Base-by-base conservation (phyloP, 371 early-diverging fungal genomes). In the Mucor saturninus region DNA sequence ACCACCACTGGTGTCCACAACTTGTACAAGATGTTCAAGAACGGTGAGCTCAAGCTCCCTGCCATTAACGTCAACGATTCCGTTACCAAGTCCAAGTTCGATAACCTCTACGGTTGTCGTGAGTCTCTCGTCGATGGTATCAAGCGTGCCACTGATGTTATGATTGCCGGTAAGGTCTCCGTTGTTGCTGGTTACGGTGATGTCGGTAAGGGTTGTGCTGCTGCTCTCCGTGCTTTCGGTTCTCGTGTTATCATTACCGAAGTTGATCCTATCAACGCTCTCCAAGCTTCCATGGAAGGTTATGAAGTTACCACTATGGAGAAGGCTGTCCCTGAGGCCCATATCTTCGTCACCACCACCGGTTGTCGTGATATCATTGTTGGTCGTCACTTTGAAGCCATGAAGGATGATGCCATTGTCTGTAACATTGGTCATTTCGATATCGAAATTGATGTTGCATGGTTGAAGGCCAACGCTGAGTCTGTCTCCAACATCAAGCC, bases 361-460 rank as follows among this genome's bases (percentile, higher is more conserved):
- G 99, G 99, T 72, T 95, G 95, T 90, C 94, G 98, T 83, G 98
- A 98, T 86, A 97, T 99, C 76, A 92, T 98, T 84, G 87, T 89
- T 63, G 95, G 93, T 62, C 89, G 77, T 59, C 97, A 98, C 90
- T 93, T 99, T 79, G 67, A 78, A 54, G 70, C 69, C 67, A 98
- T 99, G 98, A 95, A 95, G 90, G 95, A 98, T 77, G 98, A 98
- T 78, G 89, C 98, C 66, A 97, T 99, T 73, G 97, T 99, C 67
- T 97, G 98, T 91, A 99, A 97, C 93, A 99, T 99, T 87, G 99
- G 99, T 74, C 99, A 99, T 88, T 99, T 98, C 71, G 98, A 99
- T 85, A 88, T 97, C 74, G 99, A 99, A 86, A 93, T 99, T 69
- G 99, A 99, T 81, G 98, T 96, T 59, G 96, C 96, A 56, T 99